Percentiles rank a stretch among this genome's conserved stretches.
These are phyloP conservation scores for Xylaria acuta DNA, from an alignment of 495 filamentous ascomycete genomes.

Conservation along the genomic window DNA sequence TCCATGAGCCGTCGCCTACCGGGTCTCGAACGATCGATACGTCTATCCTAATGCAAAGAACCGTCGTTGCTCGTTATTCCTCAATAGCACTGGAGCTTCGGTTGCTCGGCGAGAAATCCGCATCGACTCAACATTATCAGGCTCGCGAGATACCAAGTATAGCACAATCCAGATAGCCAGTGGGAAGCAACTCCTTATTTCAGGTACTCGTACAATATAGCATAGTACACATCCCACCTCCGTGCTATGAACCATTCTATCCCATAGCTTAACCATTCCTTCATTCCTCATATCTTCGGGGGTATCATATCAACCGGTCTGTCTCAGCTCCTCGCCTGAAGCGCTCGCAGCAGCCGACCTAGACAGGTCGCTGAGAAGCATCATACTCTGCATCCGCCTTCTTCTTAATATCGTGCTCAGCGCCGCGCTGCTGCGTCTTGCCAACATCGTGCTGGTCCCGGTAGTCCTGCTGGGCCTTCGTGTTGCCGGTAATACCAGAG, in stretches of 20 bases:
- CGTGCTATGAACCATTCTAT: neutral
- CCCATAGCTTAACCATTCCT: neutral
- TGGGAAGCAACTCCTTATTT: neutral
- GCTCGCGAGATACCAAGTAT: neutral
- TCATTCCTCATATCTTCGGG: conserved; percentile 15
- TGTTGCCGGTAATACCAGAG: conserved; percentile 75
- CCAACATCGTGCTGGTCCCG: conserved; percentile 78
- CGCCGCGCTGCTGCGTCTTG: conserved; percentile 85
- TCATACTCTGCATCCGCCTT: conserved; percentile 54
- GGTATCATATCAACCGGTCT: conserved; percentile 36
- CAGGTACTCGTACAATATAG: neutral
- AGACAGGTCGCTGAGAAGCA: conserved; percentile 19
- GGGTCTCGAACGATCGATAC: neutral
- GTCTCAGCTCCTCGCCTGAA: conserved; percentile 5
- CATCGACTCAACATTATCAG: neutral
- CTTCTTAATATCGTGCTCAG: conserved; percentile 82
- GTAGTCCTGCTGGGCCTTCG: conserved; percentile 62
- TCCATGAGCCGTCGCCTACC: neutral
- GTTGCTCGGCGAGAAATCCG: neutral
- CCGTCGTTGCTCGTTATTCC: neutral
- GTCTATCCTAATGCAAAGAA: neutral
- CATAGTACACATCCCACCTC: neutral
- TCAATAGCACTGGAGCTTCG: neutral
- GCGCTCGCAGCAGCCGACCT: neutral
- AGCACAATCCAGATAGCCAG: neutral